Base-by-base conservation (phyloP, 306 rosid species). In the Arachis hypogaea region DNA sequence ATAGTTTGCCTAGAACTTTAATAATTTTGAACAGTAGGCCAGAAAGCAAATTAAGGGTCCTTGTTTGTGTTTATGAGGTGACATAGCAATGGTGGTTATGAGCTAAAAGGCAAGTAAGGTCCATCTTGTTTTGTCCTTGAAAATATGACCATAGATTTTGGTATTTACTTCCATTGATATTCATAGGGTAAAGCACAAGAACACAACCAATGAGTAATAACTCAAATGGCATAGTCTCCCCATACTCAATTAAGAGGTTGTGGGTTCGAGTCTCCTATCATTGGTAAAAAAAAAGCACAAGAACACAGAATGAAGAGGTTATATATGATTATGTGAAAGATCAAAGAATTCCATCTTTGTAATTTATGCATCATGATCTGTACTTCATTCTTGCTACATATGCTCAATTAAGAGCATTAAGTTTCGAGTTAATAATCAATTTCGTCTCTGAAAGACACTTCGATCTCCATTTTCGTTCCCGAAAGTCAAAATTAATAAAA, bases 41-140 rank as follows among this genome's bases (percentile, higher is more conserved):
- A 82, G 98, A 84, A 89, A 88, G 80, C 82, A 85, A 75, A 80
- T 78, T 86, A 89, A 83, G 6, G 77, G 78, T 36, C 61, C 82
- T 6, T 33, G 38, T 7, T 7, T 43, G 46, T 67, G 52, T 72
- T 72, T 78, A 42, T 14, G 82, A 59, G 75, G 77, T 84, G 51
- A 70, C 72, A 65, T 73, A 79, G 59, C 74, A 28, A 52, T 63
- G 79, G 55, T 68, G 54, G 65, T 78, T 54, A 69, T 33, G 51
- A 79, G 72, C 72, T 33, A 33, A 78, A 78, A 74, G 50, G 49
- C 7, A 42, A 5, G 18, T 38, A 56, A 74, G 40, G 9, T n/a
- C 72, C 45, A 11, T 72, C 16, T 51, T 75, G 63, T 46, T 46
- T 61, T 61, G 73, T 22, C 73, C 60, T 46, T 67, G 7, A 16